A percentile compares a stretch with the other conserved stretches of the same genome.
phyloP scores from a whole-genome alignment of 164 flowering plant genomes.

The Brasenia schreberi region DNA sequence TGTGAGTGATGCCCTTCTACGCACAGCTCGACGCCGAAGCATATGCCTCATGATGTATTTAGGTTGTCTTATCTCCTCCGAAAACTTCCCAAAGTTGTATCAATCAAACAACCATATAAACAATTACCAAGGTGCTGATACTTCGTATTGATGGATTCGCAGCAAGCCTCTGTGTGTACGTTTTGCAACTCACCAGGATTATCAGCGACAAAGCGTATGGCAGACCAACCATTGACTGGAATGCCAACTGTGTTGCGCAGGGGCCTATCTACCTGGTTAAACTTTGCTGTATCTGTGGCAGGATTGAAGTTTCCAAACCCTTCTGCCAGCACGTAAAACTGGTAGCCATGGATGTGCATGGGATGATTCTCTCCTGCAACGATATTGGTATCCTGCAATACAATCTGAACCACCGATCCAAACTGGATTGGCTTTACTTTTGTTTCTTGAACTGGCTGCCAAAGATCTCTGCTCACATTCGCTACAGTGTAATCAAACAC shows the following conservation, averaged over 20 bases:
- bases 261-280: slow-evolving; percentile 77
- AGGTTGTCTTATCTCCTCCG: too few species aligned
- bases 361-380: slow-evolving; percentile 72
- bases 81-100: too few species aligned
- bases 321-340: slow-evolving; percentile 52
- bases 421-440: slow-evolving; percentile 50
- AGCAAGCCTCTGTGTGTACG: too few species aligned
- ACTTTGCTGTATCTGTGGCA: slow-evolving; percentile 38
- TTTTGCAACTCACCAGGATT: slow-evolving; percentile 52
- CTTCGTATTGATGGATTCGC: too few species aligned
- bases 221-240: slow-evolving; percentile 77
- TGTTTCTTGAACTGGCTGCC: slow-evolving; percentile 50
- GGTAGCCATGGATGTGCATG: slow-evolving; percentile 81
- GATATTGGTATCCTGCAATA: slow-evolving; percentile 69
- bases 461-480: slow-evolving; percentile 56
- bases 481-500: slow-evolving; percentile 54
- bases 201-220: slow-evolving; percentile 63
- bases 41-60: too few species aligned
- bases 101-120: too few species aligned
- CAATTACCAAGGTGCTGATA: too few species aligned
- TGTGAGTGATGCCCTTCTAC: too few species aligned
- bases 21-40: too few species aligned
- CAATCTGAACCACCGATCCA: slow-evolving; percentile 52
- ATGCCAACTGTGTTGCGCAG: slow-evolving; percentile 63
- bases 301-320: slow-evolving; percentile 78